Conservation (phyloP, 352 stramenopile genomes). For the Elongisporangium undulatum region DNA sequence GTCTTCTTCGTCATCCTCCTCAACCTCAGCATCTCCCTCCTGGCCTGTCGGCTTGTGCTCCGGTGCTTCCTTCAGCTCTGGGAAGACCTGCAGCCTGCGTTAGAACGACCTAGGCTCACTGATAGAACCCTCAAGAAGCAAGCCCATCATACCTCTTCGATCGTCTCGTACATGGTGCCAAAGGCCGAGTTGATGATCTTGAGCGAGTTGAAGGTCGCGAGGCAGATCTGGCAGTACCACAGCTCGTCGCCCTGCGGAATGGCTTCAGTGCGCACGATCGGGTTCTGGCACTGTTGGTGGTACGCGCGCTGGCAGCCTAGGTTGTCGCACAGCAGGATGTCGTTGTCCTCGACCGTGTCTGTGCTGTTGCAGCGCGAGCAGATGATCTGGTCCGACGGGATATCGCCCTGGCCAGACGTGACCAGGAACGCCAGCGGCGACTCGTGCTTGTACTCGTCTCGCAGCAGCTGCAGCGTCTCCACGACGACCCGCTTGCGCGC, state of each 20-base stretch:
- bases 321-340: conserved; percentile 84
- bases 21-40: conserved; percentile 11
- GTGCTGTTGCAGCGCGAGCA: conserved; percentile 72
- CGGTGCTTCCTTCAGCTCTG: conserved; percentile 33
- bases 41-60: conserved; percentile 13
- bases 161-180: conserved; percentile 55
- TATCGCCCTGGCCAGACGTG: conserved; percentile 11
- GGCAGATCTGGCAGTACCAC: conserved; percentile 83
- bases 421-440: conserved; percentile 26
- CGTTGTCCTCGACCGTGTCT: conserved; percentile 61
- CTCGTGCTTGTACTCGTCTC: conserved; percentile 45
- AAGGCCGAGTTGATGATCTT: conserved; percentile 81
- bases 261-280: conserved; percentile 43
- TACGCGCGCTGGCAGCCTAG: conserved; percentile 71
- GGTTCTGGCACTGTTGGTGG: conserved; percentile 73
- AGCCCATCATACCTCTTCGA: conserved; percentile 39
- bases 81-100: conserved; percentile 26
- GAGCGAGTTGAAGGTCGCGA: conserved; percentile 72
- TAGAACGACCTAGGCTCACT: too few species aligned
- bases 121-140: too few species aligned
- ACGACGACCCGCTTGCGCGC: conserved; percentile 50
- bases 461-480: conserved; percentile 37
- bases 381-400: conserved; percentile 47
- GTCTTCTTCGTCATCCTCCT: conserved; percentile 34
- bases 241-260: conserved; percentile 61